A percentile compares a stretch with the other conserved stretches of the same genome.
phyloP scores from a whole-genome alignment of 2,329 filamentous ascomycete genomes.

The Orbilia brochopaga region DNA sequence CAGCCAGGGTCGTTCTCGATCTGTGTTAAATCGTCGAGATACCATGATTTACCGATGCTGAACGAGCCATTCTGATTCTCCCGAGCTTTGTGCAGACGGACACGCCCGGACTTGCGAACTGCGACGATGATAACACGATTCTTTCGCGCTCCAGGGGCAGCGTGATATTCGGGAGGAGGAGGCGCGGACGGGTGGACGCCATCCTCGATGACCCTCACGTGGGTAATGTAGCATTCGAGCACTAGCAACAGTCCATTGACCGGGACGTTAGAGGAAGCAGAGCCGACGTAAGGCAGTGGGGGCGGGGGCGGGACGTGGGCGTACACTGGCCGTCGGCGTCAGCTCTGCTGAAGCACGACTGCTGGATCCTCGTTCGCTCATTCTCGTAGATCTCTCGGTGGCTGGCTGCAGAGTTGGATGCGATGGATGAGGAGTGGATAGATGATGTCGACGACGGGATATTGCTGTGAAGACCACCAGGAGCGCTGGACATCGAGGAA shows the following conservation, averaged over 20 bases:
- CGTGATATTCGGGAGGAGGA: constrained; percentile 76
- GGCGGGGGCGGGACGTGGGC: constrained; percentile 62
- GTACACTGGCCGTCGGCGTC: constrained; percentile 84
- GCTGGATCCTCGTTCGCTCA: constrained; percentile 91
- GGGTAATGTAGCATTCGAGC: constrained; percentile 95
- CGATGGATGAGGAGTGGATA: constrained; percentile 47
- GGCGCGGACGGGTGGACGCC: constrained; percentile 80
- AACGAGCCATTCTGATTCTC: constrained; percentile 94
- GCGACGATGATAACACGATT: constrained; percentile 89
- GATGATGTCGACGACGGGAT: not conserved
- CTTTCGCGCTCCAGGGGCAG: constrained; percentile 76
- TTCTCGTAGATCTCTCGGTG: constrained; percentile 79
- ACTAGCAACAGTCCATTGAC: constrained; percentile 61
- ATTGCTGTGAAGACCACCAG: constrained; percentile 21
- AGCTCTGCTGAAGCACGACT: constrained; percentile 90
- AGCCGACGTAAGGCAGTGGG: constrained; percentile 19
- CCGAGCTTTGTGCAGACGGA: constrained; percentile 94
- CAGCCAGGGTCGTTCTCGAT: constrained; percentile 83
- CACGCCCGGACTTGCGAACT: constrained; percentile 87
- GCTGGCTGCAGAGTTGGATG: constrained; percentile 48
- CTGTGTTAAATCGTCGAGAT: constrained; percentile 82
- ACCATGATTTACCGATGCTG: constrained; percentile 98
- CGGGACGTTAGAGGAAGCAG: not conserved
- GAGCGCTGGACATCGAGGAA: constrained; percentile 34
- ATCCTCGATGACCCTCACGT: constrained; percentile 90